Percentiles rank a stretch among this genome's conserved stretches.
Conservation (phyloP, 495 filamentous ascomycete species). For the Parmelia sp. region DNA sequence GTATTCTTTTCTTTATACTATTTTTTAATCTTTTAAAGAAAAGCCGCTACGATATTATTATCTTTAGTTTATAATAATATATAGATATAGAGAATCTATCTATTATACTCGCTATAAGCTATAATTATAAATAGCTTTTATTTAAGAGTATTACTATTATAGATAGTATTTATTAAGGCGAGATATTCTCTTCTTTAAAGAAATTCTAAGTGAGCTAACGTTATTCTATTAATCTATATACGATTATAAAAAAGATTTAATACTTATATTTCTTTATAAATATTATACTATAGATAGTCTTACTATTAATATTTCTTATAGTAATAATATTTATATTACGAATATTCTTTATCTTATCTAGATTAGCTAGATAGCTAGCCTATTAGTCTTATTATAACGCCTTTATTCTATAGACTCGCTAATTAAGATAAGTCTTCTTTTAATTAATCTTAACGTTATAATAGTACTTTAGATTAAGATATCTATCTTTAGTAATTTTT, state of each 20-base stretch:
- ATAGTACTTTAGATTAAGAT: background rate
- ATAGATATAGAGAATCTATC: background rate
- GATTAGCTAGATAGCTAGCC: background rate
- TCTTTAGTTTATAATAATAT: background rate
- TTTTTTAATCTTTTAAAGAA: background rate
- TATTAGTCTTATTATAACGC: background rate
- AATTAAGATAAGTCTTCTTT: background rate
- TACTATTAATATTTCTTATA: background rate
- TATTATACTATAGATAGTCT: background rate
- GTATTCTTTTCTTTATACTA: background rate
- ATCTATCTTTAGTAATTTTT: background rate
- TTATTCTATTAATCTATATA: no score
- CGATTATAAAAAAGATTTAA: no score
- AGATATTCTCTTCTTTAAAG: background rate
- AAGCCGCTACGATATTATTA: background rate
- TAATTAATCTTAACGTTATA: background rate
- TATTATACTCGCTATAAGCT: background rate
- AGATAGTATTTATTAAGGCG: background rate
- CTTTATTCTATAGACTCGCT: background rate
- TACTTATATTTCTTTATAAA: background rate
- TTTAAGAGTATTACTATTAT: background rate
- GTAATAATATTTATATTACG: background rate
- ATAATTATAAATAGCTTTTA: background rate
- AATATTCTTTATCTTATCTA: background rate
- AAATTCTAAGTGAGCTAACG: background rate